Evolutionary conservation across 2,329 filamentous ascomycete species (phyloP).

Genomic region (Amauroascus niger): DNA sequence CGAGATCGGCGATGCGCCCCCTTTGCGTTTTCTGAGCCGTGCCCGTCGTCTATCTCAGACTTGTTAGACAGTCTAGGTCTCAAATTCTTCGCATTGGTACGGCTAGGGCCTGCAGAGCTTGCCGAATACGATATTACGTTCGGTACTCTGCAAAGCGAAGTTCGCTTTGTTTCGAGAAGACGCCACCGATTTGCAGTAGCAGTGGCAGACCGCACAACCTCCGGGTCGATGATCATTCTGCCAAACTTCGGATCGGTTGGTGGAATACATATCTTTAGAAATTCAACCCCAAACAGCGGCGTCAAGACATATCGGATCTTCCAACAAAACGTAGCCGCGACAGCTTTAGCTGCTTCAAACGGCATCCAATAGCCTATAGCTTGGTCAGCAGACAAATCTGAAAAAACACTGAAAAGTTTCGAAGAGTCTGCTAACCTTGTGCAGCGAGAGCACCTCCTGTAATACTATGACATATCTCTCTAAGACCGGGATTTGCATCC

Average conservation of each 20-base stretch:
- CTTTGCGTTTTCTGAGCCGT: not conserved
- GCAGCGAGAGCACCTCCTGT: slow-evolving; percentile 83
- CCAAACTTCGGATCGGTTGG: slow-evolving; percentile 46
- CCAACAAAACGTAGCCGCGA: slow-evolving; percentile 85
- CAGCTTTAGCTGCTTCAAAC: slow-evolving; percentile 69
- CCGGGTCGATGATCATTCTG: slow-evolving; percentile 17
- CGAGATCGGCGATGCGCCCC: slow-evolving; percentile 1
- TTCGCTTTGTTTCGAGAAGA: slow-evolving; percentile 11
- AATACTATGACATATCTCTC: slow-evolving; percentile 86
- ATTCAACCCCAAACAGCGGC: slow-evolving; percentile 78
- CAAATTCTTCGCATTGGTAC: slow-evolving; percentile 4
- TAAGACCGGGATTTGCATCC: slow-evolving; percentile 65
- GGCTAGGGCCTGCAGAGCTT: not conserved
- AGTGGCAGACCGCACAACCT: slow-evolving; percentile 21
- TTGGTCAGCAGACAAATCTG: not conserved
- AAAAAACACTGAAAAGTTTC: too few relatives aligned
- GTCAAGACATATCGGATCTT: slow-evolving; percentile 75
- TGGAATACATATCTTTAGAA: slow-evolving; percentile 60
- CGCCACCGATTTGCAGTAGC: slow-evolving; percentile 19
- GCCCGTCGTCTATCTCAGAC: not conserved
- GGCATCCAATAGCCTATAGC: slow-evolving; percentile 95
- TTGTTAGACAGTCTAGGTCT: slow-evolving; percentile 4
- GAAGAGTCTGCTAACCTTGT: slow-evolving; percentile 55
- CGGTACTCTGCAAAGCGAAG: not conserved
- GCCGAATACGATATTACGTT: not conserved